Evolutionary conservation across 257 asterid species (phyloP).

Genomic region (Solanum raphanifolium): DNA sequence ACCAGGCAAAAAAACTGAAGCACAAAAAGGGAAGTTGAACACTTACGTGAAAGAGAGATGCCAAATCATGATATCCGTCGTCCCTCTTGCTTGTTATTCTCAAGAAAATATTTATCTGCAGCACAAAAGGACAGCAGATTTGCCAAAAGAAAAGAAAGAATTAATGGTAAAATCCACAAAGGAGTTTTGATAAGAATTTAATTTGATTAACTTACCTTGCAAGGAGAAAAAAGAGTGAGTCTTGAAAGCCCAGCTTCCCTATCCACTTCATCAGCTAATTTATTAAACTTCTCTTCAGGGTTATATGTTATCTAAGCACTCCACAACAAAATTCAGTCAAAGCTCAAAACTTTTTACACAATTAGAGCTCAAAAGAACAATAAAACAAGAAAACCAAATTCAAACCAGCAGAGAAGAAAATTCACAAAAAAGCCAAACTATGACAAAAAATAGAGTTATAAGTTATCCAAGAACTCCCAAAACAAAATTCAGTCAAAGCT

Average conservation of each 20-base stretch:
- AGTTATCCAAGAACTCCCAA: background rate
- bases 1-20: background rate
- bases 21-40: background rate
- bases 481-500: background rate
- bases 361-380: background rate
- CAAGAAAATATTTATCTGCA: conserved; percentile 64
- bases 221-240: conserved; percentile 81
- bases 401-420: background rate
- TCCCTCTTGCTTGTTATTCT: conserved; percentile 67
- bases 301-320: conserved; percentile 40
- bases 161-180: background rate
- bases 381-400: background rate
- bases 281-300: conserved; percentile 48
- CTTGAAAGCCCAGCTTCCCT: conserved; percentile 61
- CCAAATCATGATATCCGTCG: conserved; percentile 84
- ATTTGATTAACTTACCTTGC: conserved; percentile 56
- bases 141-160: background rate
- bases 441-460: background rate
- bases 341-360: background rate
- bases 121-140: background rate
- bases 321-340: conserved; percentile 5
- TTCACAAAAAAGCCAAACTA: background rate
- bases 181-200: background rate
- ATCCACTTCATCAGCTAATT: conserved; percentile 85
- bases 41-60: conserved; percentile 82